A percentile compares a stretch with the other conserved stretches of the same genome.
These are phyloP conservation scores for Stentor roeselii DNA, from an alignment of 73 alveolate genomes.

Conservation along the genomic window DNA sequence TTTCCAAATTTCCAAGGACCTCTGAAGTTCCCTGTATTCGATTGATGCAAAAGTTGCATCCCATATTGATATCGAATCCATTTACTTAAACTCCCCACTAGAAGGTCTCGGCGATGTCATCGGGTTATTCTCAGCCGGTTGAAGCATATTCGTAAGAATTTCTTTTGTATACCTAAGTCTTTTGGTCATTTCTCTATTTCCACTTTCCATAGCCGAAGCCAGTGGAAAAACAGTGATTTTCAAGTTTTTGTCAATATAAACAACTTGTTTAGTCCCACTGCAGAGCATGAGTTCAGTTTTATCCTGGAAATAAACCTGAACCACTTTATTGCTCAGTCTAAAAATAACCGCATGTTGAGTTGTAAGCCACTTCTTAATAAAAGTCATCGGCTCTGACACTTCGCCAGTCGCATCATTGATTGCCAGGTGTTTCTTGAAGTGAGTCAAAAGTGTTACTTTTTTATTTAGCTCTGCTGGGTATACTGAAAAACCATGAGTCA, in stretches of 20 bases:
- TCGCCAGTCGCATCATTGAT: constrained; percentile 18
- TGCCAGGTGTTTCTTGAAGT: constrained; percentile 43
- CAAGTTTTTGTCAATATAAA: constrained; percentile 91
- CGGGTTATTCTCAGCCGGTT: too few relatives aligned
- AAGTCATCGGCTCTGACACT: constrained; percentile 39
- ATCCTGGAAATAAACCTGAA: constrained; percentile 92
- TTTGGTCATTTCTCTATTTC: constrained; percentile 87
- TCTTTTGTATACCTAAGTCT: constrained; percentile 79
- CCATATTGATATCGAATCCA: too few relatives aligned
- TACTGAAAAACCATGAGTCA: constrained; percentile 30
- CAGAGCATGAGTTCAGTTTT: constrained; percentile 89
- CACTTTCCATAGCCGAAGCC: constrained; percentile 84
- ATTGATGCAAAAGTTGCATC: too few relatives aligned
- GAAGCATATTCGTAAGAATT: constrained; percentile 86
- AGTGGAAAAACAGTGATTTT: constrained; percentile 86
- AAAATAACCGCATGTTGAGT: constrained; percentile 94
- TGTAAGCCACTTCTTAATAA: constrained; percentile 94
- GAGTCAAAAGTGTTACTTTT: constrained; percentile 38
- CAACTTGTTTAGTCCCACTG: constrained; percentile 88
- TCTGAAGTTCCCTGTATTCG: too few relatives aligned
- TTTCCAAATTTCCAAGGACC: too few relatives aligned
- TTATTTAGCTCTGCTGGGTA: constrained; percentile 41
- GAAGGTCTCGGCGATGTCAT: too few relatives aligned
- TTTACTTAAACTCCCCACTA: too few relatives aligned
- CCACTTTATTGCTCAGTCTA: constrained; percentile 90